Percentiles rank a stretch among this genome's conserved stretches.
Evolutionary conservation across 2,329 filamentous ascomycete species (phyloP).

Genomic region (Ophiosphaerella korrae): DNA sequence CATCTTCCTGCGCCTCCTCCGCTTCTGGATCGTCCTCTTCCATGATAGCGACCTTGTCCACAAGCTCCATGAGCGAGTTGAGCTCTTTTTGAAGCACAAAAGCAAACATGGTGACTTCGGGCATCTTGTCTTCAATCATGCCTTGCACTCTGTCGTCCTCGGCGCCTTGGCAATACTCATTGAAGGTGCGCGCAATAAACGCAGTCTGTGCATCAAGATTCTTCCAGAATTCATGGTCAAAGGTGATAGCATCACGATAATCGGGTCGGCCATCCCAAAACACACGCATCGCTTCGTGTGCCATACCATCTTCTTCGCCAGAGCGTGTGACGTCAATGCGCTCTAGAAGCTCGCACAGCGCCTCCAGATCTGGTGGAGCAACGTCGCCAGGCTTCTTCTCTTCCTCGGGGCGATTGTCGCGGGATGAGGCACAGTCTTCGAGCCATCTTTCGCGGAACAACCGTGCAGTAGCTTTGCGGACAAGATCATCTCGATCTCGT

Average conservation of each 20-base stretch:
- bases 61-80: constrained; percentile 67
- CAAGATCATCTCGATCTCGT: constrained; percentile 90
- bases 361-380: constrained; percentile 67
- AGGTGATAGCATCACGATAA: constrained; percentile 73
- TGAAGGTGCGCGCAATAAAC: constrained; percentile 91
- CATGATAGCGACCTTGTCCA: constrained; percentile 60
- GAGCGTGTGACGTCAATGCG: constrained; percentile 92
- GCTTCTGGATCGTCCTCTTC: constrained; percentile 60
- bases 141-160: constrained; percentile 75
- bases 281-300: constrained; percentile 89
- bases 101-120: constrained; percentile 89
- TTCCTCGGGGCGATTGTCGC: constrained; percentile 63
- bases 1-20: constrained; percentile 76
- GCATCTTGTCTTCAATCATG: constrained; percentile 88
- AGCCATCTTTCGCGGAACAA: constrained; percentile 97
- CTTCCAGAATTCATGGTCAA: constrained; percentile 79
- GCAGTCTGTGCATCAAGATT: constrained; percentile 82
- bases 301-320: constrained; percentile 86
- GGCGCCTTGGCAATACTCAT: constrained; percentile 83
- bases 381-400: constrained; percentile 54
- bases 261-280: constrained; percentile 95
- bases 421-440: constrained; percentile 81
- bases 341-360: constrained; percentile 86
- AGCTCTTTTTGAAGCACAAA: constrained; percentile 86
- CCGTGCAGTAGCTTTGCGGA: constrained; percentile 86